phyloP scores from a whole-genome alignment of 495 filamentous ascomycete species.

The Penicillium dipodomyicola region DNA sequence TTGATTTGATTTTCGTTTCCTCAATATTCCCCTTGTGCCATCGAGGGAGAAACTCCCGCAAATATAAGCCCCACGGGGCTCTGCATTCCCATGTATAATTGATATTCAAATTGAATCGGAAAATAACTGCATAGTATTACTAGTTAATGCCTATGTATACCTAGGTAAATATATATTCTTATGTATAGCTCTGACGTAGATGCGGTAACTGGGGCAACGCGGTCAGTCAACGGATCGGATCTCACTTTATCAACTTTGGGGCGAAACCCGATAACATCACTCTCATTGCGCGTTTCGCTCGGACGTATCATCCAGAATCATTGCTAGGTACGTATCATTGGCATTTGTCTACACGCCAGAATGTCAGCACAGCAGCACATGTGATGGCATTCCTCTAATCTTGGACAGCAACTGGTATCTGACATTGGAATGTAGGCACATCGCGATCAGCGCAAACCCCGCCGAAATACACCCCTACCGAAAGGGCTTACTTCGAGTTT shows the following conservation, averaged over 20 bases:
- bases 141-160: background rate
- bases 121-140: too few species aligned
- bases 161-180: background rate
- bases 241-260: conserved; percentile 15
- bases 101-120: background rate
- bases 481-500: conserved; percentile 4
- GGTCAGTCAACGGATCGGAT: background rate
- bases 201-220: conserved; percentile 27
- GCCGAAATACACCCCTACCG: conserved; percentile 16
- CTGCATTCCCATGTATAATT: conserved; percentile 8
- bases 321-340: background rate
- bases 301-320: conserved; percentile 8
- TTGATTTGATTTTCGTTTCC: conserved; percentile 14
- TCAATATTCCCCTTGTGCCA: conserved; percentile 20
- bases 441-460: conserved; percentile 26
- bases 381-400: conserved; percentile 2
- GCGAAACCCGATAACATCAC: conserved; percentile 21
- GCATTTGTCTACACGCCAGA: background rate
- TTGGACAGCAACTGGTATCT: conserved; percentile 1
- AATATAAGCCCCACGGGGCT: background rate
- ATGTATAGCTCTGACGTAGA: background rate
- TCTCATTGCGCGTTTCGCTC: conserved; percentile 12
- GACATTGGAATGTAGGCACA: conserved; percentile 30
- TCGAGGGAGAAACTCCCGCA: conserved; percentile 5
- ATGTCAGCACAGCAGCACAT: background rate